Evolutionary conservation across 2,329 filamentous ascomycete species (phyloP).

Genomic region (Colletotrichum spaethianum): DNA sequence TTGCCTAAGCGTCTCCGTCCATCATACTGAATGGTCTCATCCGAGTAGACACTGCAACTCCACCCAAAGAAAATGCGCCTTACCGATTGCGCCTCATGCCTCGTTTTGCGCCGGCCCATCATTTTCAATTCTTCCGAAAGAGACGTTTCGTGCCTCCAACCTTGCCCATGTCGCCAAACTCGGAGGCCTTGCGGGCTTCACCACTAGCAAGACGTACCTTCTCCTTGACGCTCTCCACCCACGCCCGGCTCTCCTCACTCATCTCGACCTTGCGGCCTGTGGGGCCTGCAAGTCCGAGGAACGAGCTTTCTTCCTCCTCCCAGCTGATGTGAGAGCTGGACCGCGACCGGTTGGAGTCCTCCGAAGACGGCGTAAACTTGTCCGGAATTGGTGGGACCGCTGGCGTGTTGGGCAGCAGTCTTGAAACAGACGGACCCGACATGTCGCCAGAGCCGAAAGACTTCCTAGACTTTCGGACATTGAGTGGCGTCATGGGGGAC

Average conservation of each 20-base stretch:
- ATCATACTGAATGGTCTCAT: conserved; percentile 7
- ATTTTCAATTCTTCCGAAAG: conserved; percentile 64
- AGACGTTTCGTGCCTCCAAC: conserved; percentile 81
- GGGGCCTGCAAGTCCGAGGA: conserved; percentile 80
- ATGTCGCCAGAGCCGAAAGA: conserved; percentile 56
- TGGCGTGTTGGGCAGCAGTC: conserved; percentile 60
- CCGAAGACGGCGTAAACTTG: conserved; percentile 60
- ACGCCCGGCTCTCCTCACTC: conserved; percentile 81
- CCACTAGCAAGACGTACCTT: conserved; percentile 81
- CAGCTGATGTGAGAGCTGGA: conserved; percentile 69
- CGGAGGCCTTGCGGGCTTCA: conserved; percentile 58
- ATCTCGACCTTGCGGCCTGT: conserved; percentile 75
- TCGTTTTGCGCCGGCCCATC: background rate
- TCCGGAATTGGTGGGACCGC: conserved; percentile 49
- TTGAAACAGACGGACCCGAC: conserved; percentile 40
- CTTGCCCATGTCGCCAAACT: conserved; percentile 79
- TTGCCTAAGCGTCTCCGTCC: conserved; percentile 8
- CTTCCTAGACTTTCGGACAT: conserved; percentile 68
- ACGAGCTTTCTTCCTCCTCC: conserved; percentile 71
- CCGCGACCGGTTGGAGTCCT: conserved; percentile 61
- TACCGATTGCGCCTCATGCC: conserved; percentile 15
- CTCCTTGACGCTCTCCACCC: conserved; percentile 88
- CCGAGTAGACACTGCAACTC: background rate
- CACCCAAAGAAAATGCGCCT: conserved; percentile 6
- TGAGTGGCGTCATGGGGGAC: conserved; percentile 63